Percentiles rank a stretch among this genome's conserved stretches.
These are phyloP conservation scores for Fraxinus platypoda DNA, from an alignment of 305 asterid species.

Conservation along the genomic window DNA sequence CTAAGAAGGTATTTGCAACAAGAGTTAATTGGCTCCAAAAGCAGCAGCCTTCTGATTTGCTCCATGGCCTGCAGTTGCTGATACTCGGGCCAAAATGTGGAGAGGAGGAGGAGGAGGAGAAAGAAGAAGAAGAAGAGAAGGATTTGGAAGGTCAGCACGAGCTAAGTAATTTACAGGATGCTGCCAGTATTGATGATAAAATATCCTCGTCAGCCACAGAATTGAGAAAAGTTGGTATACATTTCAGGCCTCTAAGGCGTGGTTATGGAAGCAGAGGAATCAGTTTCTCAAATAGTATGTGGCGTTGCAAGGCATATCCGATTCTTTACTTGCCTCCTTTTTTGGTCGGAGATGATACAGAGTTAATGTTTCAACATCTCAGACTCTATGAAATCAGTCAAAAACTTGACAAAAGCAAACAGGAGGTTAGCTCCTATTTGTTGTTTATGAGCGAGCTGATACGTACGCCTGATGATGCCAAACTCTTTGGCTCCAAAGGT, in stretches of 20 bases:
- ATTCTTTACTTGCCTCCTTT: conserved; percentile 19
- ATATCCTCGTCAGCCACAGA: conserved; percentile 1
- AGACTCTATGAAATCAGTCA: conserved; percentile 25
- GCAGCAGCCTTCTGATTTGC: conserved; percentile 20
- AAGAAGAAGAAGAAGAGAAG: background rate
- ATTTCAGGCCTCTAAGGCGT: background rate
- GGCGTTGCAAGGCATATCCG: background rate
- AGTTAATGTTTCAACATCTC: conserved; percentile 5
- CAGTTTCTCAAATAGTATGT: background rate
- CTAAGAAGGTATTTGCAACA: background rate
- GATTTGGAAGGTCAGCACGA: conserved; percentile 14
- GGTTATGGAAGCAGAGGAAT: conserved; percentile 20
- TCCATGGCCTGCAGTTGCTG: conserved; percentile 16
- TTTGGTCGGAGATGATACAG: background rate
- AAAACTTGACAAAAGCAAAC: background rate
- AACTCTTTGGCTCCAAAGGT: background rate
- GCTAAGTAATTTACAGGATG: background rate
- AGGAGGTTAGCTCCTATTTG: conserved; percentile 18
- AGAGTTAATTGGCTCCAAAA: background rate
- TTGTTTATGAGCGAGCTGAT: conserved; percentile 19
- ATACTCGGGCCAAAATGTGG: conserved; percentile 13
- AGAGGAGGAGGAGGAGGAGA: background rate
- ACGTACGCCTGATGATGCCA: conserved; percentile 15
- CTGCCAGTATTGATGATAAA: background rate
- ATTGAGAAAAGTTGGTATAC: conserved; percentile 12